A percentile compares a stretch with the other conserved stretches of the same genome.
Evolutionary conservation across 129 eudicot genomes (phyloP).

Genomic region (Flaveria ramosissima): DNA sequence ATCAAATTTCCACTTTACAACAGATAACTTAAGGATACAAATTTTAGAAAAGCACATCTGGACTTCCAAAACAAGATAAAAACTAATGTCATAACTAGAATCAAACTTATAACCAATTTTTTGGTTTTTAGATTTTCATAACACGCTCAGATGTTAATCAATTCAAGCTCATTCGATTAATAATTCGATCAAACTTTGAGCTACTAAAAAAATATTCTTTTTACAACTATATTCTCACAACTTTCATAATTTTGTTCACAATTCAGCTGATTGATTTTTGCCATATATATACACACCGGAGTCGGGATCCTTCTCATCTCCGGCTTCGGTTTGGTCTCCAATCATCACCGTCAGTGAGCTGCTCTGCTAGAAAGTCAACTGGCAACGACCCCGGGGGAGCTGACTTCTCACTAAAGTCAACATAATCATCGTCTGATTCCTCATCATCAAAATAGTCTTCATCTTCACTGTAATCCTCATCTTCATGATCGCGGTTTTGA

Average conservation of each 20-base stretch:
- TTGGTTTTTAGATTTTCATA: too few relatives aligned
- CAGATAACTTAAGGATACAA: too few relatives aligned
- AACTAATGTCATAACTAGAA: too few relatives aligned
- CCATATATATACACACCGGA: background rate
- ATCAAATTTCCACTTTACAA: too few relatives aligned
- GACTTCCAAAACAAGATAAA: too few relatives aligned
- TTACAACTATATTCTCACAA: background rate
- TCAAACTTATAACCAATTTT: too few relatives aligned
- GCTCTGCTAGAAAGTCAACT: conserved; percentile 58
- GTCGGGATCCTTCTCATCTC: conserved; percentile 7
- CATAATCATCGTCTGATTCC: conserved; percentile 34
- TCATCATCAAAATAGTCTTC: conserved; percentile 34
- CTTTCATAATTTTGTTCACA: background rate
- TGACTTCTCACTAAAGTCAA: conserved; percentile 40
- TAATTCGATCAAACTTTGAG: too few relatives aligned
- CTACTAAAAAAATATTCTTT: background rate
- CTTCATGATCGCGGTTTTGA: conserved; percentile 18
- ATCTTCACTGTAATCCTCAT: conserved; percentile 36
- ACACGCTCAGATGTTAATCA: too few relatives aligned
- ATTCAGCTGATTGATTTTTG: background rate
- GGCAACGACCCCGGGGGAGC: conserved; percentile 73
- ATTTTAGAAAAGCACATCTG: too few relatives aligned
- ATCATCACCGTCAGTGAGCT: conserved; percentile 47
- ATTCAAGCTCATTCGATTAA: too few relatives aligned
- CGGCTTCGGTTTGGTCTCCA: conserved; percentile 32